Percentiles rank a stretch among this genome's conserved stretches.
These are phyloP conservation scores for Fusarium nisikadoi DNA, from an alignment of 2,329 filamentous ascomycete species.

Conservation along the genomic window DNA sequence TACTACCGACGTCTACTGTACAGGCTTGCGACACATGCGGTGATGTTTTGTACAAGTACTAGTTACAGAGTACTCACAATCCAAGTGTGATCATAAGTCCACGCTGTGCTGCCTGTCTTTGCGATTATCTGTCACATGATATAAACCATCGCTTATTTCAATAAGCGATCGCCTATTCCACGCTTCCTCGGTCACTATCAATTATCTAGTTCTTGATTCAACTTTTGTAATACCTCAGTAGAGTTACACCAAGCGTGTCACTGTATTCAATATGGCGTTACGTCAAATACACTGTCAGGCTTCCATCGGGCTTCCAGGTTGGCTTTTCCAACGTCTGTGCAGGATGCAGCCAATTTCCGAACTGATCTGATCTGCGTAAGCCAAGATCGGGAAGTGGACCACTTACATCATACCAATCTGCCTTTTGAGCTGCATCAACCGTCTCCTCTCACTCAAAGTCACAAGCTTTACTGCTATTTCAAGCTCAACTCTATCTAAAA, in stretches of 20 bases:
- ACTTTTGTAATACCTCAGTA: background rate
- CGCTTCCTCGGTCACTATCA: background rate
- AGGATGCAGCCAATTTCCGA: conserved; percentile 6
- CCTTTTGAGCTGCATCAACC: background rate
- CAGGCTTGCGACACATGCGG: fast-evolving
- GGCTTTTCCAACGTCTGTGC: conserved; percentile 8
- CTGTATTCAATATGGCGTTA: background rate
- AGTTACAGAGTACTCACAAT: background rate
- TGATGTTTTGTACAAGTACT: no score
- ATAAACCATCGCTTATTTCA: background rate
- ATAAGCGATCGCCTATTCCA: conserved; percentile 6
- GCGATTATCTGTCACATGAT: background rate
- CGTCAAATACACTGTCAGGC: background rate
- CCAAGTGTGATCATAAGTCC: background rate
- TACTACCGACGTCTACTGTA: no score
- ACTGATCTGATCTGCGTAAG: background rate
- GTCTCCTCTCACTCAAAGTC: background rate
- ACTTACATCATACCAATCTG: background rate
- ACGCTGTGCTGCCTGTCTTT: background rate
- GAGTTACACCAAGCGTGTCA: background rate
- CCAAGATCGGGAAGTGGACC: conserved; percentile 3
- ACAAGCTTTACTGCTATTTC: background rate
- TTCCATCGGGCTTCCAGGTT: background rate
- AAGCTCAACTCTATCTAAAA: background rate
- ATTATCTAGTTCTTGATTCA: fast-evolving